Evolutionary conservation across 441 rosid species (phyloP), one percentile per base, ranked within the genome.

Genomic region (Euphorbia schlechtendalii): DNA sequence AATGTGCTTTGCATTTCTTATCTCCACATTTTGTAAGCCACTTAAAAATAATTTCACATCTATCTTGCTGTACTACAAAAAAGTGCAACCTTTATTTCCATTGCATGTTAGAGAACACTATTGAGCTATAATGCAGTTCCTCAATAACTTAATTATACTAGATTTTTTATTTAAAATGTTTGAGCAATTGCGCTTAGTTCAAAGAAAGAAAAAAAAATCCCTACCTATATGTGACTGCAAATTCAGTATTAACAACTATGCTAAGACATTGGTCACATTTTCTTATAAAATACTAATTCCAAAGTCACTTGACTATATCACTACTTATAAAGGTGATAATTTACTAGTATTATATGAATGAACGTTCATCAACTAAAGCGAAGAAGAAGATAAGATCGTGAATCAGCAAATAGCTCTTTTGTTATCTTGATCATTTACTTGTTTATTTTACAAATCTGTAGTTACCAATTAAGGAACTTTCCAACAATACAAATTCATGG

Each of bases 11-110:
- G 69, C 25, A 13, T 70, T 71, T 70, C 64, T 13, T 49, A 80
- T 68, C 79, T 80, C 80, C 71, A 82, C 81, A 54, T 70, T 65
- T 53, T 60, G 62, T 68, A 83, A 41, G 54, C 71, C 75, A 41
- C 74, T 71, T 34, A 83, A 34, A 65, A 78, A 68, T 28, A n/a
- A 38, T 56, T 70, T 21, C 49, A 71, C 68, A 27, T 77, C 84
- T 67, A 66, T 82, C 76, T 71, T 76, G 79, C 91, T 86, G 73
- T 17, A 63, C 51, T 4, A 52, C 46, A 20, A 30, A 66, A 28
- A 27, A 27, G 30, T 1, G 30, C 30, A 27, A 27, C 30, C 30
- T 27, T 27, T 27, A 27, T 27, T 27, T 27, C 30, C 30, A 27
- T 27, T 1, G 30, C 30, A 27, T 27, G 30, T 27, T 27, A 27